Conservation (phyloP, 2,329 filamentous ascomycete species). For the Blumeria hordei region DNA sequence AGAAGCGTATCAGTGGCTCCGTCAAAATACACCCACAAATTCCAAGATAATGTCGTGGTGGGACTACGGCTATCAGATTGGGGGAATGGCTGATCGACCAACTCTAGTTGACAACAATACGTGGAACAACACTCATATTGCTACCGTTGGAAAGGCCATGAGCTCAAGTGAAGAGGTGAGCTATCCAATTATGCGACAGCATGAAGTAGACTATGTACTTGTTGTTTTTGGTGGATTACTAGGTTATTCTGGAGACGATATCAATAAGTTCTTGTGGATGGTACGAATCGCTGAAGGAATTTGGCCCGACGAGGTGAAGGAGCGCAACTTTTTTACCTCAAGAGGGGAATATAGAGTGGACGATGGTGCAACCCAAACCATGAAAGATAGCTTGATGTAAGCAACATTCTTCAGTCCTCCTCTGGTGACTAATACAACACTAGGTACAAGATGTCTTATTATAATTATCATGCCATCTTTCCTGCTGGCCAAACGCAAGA, state of each 20-base stretch:
- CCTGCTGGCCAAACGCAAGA: conserved; percentile 75
- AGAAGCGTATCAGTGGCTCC: conserved; percentile 97
- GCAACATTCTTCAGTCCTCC: conserved; percentile 15
- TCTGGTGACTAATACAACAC: conserved; percentile 8
- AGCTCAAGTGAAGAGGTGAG: conserved; percentile 91
- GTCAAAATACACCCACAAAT: conserved; percentile 83
- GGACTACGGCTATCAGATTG: conserved; percentile 99
- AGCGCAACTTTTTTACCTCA: conserved; percentile 83
- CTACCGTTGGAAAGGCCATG: conserved; percentile 97
- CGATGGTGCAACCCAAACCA: conserved; percentile 75
- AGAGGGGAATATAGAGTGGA: conserved; percentile 92
- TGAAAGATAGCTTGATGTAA: conserved; percentile 99
- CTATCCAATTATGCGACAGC: conserved; percentile 94
- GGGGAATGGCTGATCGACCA: conserved; percentile 93
- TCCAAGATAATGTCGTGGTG: conserved; percentile 99
- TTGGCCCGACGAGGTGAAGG: conserved; percentile 98
- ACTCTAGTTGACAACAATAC: conserved; percentile 99
- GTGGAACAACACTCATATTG: conserved; percentile 99
- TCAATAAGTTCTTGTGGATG: conserved; percentile 99
- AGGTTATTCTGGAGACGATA: conserved; percentile 94
- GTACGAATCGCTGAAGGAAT: conserved; percentile 96
- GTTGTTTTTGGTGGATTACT: conserved; percentile 89
- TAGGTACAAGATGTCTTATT: conserved; percentile 99
- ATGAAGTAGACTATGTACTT: conserved; percentile 97
- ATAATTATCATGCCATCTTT: conserved; percentile 89